Conservation (phyloP, 805 yeast species). For the Phaffomyces thermotolerans region DNA sequence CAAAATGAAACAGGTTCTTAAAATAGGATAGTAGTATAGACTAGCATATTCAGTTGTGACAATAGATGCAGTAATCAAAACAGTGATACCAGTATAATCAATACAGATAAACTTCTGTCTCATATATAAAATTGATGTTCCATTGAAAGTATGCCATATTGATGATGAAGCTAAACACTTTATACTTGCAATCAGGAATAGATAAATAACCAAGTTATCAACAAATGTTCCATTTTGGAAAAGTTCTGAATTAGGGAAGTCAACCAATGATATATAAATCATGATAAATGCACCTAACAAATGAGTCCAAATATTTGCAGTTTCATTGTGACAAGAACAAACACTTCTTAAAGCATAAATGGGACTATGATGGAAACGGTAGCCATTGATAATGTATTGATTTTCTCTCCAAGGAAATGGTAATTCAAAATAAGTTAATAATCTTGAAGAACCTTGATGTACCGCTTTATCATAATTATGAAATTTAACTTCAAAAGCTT, state of each 20-base stretch:
- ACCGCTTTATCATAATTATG: conserved; percentile 43
- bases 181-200: conserved; percentile 65
- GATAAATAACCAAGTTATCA: conserved; percentile 47
- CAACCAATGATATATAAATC: conserved; percentile 46
- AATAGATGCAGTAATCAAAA: conserved; percentile 83
- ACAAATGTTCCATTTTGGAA: conserved; percentile 33
- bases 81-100: conserved; percentile 91
- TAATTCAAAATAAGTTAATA: conserved; percentile 74
- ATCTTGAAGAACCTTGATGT: conserved; percentile 34
- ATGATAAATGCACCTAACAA: conserved; percentile 58
- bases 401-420: conserved; percentile 95
- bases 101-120: conserved; percentile 83
- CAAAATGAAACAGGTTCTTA: conserved; percentile 44
- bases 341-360: conserved; percentile 52
- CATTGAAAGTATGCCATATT: conserved; percentile 87
- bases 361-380: conserved; percentile 70
- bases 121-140: conserved; percentile 54
- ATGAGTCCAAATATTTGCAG: conserved; percentile 93
- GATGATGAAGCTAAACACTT: conserved; percentile 75
- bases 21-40: conserved; percentile 49
- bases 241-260: conserved; percentile 55
- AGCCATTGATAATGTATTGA: conserved; percentile 75
- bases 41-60: conserved; percentile 80
- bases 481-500: conserved; percentile 27
- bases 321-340: conserved; percentile 70